Evolutionary conservation across 257 asterid genomes (phyloP), one percentile per base, ranked within the genome.

Genomic region (Asclepias syriaca): DNA sequence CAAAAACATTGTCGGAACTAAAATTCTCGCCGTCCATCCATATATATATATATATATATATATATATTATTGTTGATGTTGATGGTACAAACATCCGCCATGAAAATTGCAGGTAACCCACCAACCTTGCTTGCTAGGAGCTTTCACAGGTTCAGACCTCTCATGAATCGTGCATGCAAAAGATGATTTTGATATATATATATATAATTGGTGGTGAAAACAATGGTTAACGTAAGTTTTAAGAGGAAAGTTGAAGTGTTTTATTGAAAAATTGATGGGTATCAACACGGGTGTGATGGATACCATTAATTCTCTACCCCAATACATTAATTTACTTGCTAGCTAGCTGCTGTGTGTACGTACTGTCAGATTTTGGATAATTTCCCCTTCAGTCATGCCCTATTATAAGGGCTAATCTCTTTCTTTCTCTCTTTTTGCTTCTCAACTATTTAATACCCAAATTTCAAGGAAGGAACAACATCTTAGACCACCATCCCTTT

Each of bases 91-190:
- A 22, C 48, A 50, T 67, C 60, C 60, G 32, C 60, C 40, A 34
- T 6, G 49, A 46, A 71, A 43, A 55, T 18, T 5, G 66, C 54
- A 8, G 37, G 10, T 34, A 69, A 34, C 65, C 29, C 55, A 13
- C 24, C 13, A 34, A 34, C 39, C 39, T 34, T 1, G 37, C 37
- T 34, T 1, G 37, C 37, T 55, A n/a, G 27, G 50, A 22, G 66
- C 34, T 70, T 70, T 21, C 51, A 21, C 22, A 6, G 19, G 65
- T 12, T 21, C 32, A 56, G 74, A 71, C 74, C 2, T 71, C 54
- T 71, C 75, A 58, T 45, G 65, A 58, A 71, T 71, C 75, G 74
- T 43, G 48, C 48, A 43, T 57, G 67, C 67, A 24, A 71, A 7
- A 2, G 39, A 54, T 70, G 21, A 15, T 55, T n/a, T 32, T 18